Evolutionary conservation across 1,284 basidiomycete genomes (phyloP).

Genomic region (Puccinia hordei): DNA sequence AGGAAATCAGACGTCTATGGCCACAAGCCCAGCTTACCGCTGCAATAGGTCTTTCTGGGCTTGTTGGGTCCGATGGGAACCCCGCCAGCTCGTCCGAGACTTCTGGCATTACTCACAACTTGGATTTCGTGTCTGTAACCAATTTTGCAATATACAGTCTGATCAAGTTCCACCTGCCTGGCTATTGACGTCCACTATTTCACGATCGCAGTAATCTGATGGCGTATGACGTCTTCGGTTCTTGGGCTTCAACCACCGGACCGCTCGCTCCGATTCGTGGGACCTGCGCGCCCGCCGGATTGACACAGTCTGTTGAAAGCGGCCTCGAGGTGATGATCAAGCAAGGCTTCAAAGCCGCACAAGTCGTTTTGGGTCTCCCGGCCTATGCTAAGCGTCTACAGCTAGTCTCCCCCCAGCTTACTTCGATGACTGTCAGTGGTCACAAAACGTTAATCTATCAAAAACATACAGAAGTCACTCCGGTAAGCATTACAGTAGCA

Average conservation of each 20-base stretch:
- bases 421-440: background rate
- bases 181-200: background rate
- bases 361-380: conserved; percentile 35
- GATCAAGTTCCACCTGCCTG: background rate
- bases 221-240: conserved; percentile 42
- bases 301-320: background rate
- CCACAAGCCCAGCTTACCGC: conserved; percentile 21
- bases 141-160: background rate
- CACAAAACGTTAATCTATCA: conserved; percentile 24
- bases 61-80: conserved; percentile 25
- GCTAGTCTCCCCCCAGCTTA: conserved; percentile 5
- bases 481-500: background rate
- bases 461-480: conserved; percentile 17
- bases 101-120: background rate
- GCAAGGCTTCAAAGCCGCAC: conserved; percentile 40
- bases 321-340: background rate
- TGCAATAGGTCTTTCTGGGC: conserved; percentile 13
- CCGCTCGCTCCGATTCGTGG: background rate
- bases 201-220: conserved; percentile 30
- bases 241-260: conserved; percentile 27
- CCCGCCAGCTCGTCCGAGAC: conserved; percentile 19
- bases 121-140: conserved; percentile 30
- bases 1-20: conserved; percentile 42
- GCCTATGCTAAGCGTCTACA: conserved; percentile 22
- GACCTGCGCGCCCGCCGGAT: conserved; percentile 25